Base-by-base conservation (phyloP, 2,329 filamentous ascomycete genomes). In the Colletotrichum sojae region DNA sequence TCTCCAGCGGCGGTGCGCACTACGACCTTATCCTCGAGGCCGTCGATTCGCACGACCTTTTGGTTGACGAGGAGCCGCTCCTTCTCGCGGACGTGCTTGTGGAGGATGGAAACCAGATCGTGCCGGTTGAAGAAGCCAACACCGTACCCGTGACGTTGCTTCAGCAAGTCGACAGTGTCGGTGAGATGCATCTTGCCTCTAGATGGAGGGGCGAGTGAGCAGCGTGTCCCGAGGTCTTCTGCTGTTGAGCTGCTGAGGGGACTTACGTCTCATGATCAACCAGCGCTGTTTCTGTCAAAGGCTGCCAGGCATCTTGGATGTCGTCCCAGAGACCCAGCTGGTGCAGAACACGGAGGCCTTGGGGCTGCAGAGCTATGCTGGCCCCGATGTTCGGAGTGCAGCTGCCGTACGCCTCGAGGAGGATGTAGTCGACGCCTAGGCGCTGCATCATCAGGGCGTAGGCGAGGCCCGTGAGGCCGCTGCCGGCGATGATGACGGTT, bases 371-470 rank as follows among this genome's bases (percentile, higher is more conserved):
- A 1, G 78, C 83, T 20, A 89, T 84, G 5, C 79, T 82, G 0
- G 84, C 85, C 0, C 86, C 86, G 0, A 83, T 75, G 31, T 81
- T 75, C 0, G 85, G 84, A 0, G 81, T 80, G 27, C 87, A 81
- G 0, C 79, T 73, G 0, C 69, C 18, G 48, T 82, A 74, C 0
- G 76, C 74, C 70, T 89, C 86, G 0, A 89, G 77, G 0, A 89
- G 67, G 3, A 85, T 66, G 71, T 83, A 88, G 67, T 87, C 81
- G 65, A 89, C 83, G 36, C 74, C 75, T 36, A 81, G 76, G 54
- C 74, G 73, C 63, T 87, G 80, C 4, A 88, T 79, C 69, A 81
- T 79, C 20, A 71, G 69, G 31, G 74, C 74, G 36, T 74, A 63
- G 3, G 71, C 58, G 8, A 76, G 73, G 5, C 86, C 86, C 3